Percentiles rank a stretch among this genome's conserved stretches.
Evolutionary conservation across 1,284 basidiomycete species (phyloP).

Genomic region (Cutaneotrichosporon cutaneum): DNA sequence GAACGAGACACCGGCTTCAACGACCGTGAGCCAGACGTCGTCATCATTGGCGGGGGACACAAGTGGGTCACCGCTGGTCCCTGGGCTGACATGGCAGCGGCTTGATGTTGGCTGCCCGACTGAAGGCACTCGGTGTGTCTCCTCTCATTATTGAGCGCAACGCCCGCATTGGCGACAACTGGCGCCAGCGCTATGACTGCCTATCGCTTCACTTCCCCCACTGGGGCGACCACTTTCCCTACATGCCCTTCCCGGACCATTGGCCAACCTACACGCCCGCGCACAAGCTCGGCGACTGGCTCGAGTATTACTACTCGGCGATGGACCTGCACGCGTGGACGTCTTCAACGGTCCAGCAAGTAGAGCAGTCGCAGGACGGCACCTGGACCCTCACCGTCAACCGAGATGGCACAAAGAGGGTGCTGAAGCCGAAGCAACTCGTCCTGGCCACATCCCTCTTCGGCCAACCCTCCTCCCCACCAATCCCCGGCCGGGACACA

Average conservation of each 20-base stretch:
- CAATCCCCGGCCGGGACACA: slow-evolving; percentile 46
- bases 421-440: slow-evolving; percentile 55
- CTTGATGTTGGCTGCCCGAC: slow-evolving; percentile 41
- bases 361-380: slow-evolving; percentile 54
- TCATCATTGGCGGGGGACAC: slow-evolving; percentile 55
- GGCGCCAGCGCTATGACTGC: slow-evolving; percentile 59
- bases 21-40: slow-evolving; percentile 54
- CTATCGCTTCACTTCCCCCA: slow-evolving; percentile 65
- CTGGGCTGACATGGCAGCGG: too few relatives aligned
- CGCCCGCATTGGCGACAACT: slow-evolving; percentile 50
- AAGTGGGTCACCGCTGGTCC: slow-evolving; percentile 43
- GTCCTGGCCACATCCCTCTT: slow-evolving; percentile 37
- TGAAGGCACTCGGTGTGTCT: slow-evolving; percentile 51
- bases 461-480: slow-evolving; percentile 30
- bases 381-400: slow-evolving; percentile 59
- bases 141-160: slow-evolving; percentile 52
- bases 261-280: slow-evolving; percentile 67
- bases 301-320: slow-evolving; percentile 40
- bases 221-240: slow-evolving; percentile 56
- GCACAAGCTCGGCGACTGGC: slow-evolving; percentile 41
- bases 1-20: slow-evolving; percentile 5
- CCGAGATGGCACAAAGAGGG: slow-evolving; percentile 52
- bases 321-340: slow-evolving; percentile 46
- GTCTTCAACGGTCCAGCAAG: slow-evolving; percentile 55
- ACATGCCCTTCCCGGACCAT: slow-evolving; percentile 52